Percentiles rank a stretch among this genome's conserved stretches.
Conservation (phyloP, 2,329 filamentous ascomycete species). For the Hortaea werneckii region DNA sequence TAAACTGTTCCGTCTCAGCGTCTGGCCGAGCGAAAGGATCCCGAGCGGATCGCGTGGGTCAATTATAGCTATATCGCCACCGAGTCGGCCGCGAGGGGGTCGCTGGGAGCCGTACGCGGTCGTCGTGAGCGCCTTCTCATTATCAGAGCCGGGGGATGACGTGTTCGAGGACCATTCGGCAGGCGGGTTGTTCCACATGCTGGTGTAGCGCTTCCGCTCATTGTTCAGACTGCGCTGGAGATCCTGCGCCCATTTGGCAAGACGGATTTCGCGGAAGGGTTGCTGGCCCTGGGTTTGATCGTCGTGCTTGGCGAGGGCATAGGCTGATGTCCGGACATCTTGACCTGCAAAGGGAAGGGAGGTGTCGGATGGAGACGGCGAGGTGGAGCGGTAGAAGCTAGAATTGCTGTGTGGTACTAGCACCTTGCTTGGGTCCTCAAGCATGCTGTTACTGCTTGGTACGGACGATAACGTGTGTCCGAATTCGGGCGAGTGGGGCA, state of each 20-base stretch:
- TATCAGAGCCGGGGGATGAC: slow-evolving; percentile 21
- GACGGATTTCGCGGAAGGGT: slow-evolving; percentile 54
- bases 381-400: slow-evolving; percentile 26
- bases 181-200: slow-evolving; percentile 38
- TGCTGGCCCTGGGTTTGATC: slow-evolving; percentile 44
- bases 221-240: slow-evolving; percentile 65
- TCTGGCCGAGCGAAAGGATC: slow-evolving; percentile 53
- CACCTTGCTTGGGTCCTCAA: slow-evolving; percentile 21
- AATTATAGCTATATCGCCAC: slow-evolving; percentile 28
- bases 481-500: slow-evolving; percentile 13
- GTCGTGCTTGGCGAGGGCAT: slow-evolving; percentile 44
- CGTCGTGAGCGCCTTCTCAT: slow-evolving; percentile 22
- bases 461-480: slow-evolving; percentile 13
- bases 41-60: slow-evolving; percentile 69
- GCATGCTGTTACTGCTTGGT: slow-evolving; percentile 17
- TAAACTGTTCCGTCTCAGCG: slow-evolving; percentile 53
- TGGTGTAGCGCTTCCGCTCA: slow-evolving; percentile 59
- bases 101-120: slow-evolving; percentile 14
- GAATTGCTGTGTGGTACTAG: slow-evolving; percentile 20
- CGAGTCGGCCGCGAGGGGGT: slow-evolving; percentile 20
- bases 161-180: slow-evolving; percentile 50
- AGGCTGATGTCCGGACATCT: slow-evolving; percentile 20
- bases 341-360: slow-evolving; percentile 12
- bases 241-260: slow-evolving; percentile 75
- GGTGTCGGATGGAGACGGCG: slow-evolving; percentile 17